Base-by-base conservation (phyloP, 2,329 filamentous ascomycete genomes). In the Stagonosporopsis vannaccii region DNA sequence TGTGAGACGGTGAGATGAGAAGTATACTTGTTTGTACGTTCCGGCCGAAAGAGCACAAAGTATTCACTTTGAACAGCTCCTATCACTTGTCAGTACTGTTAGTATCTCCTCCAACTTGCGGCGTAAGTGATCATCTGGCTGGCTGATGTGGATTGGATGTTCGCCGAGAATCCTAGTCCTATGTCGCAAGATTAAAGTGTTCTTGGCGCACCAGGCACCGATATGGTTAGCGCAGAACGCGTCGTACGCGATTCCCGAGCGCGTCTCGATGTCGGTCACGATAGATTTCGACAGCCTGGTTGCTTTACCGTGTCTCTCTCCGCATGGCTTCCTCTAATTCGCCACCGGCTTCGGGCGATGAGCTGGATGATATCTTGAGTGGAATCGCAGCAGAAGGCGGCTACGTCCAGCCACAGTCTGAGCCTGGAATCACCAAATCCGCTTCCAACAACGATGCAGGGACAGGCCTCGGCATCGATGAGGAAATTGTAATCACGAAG, bases 401-500 rank as follows among this genome's bases (percentile, higher is more conserved):
- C 41, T 77, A 84, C 50, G 20, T 51, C 13, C 49, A 58, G 22
- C 22, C 61, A 12, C 59, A 63, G 35, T 26, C 58, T 20, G 46
- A 66, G 25, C 36, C 48, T 15, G 28, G 44, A n/a, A 54, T 25
- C 15, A 54, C 40, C 43, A 71, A 74, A 47, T 51, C 56, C 17
- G 19, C 30, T 17, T 50, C 54, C 22, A 51, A 64, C 50, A 51
- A 65, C 46, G 53, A 84, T 63, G 40, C 54, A 13, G 81, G 82
- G 25, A 82, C 80, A 8, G 82, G 82, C 0, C 78, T 96, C 2
- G 92, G 93, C 41, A 87, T 97, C 53, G 93, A 98, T 62, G 87
- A 96, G 70, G 91, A 96, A 68, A 85, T 99, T 49, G 88, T 91
- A 51, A 84, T 97, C 4, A 85, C 85, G 36, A 97, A 91, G 77